Percentiles rank a stretch among this genome's conserved stretches.
phyloP scores from a whole-genome alignment of 148 eudicot species.

The Silene latifolia region DNA sequence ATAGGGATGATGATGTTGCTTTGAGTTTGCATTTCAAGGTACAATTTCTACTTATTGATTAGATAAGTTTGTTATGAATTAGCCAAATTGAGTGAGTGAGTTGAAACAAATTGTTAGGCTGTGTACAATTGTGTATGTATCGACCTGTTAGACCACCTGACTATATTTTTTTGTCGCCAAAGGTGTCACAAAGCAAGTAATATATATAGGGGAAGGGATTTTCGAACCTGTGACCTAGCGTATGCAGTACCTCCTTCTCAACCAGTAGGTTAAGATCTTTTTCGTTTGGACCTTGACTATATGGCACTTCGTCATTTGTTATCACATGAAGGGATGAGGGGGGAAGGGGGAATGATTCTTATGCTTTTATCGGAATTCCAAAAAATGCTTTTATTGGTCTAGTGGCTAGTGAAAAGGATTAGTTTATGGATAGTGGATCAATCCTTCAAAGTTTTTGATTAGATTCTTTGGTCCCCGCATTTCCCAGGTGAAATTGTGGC shows the following conservation, averaged over 20 bases:
- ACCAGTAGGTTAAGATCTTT: no score
- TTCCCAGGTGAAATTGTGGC: neutral
- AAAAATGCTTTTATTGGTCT: neutral
- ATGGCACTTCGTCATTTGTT: neutral
- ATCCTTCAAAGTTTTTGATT: neutral
- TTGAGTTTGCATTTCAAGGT: slow-evolving; percentile 70
- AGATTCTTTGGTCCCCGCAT: neutral
- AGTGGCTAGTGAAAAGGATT: neutral
- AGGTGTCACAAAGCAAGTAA: neutral
- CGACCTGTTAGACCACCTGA: neutral
- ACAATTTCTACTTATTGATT: neutral
- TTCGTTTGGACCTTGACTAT: neutral
- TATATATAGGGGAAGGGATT: no score
- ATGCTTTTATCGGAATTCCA: neutral
- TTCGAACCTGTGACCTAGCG: no score
- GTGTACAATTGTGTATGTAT: neutral
- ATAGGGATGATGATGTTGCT: slow-evolving; percentile 75
- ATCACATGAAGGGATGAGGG: neutral
- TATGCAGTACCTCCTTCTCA: no score
- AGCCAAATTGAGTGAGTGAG: neutral
- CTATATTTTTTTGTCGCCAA: neutral
- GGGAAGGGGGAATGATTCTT: neutral
- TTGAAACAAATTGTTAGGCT: neutral
- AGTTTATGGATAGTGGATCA: neutral
- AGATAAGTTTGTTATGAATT: neutral